Evolutionary conservation across 2,329 filamentous ascomycete species (phyloP).

Genomic region (Hypoxylon sp.): DNA sequence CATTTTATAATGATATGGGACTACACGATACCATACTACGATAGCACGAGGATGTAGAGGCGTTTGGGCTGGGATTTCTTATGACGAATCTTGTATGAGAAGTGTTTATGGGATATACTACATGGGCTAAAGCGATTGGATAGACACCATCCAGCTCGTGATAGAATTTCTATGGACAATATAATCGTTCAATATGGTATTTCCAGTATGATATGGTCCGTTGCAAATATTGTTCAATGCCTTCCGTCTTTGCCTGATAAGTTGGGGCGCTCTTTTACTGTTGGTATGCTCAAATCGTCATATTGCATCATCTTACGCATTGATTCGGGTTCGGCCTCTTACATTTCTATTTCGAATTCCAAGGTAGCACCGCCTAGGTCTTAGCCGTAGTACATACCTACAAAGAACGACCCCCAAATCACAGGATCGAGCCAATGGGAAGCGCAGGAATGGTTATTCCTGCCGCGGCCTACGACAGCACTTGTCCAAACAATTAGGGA

Average conservation of each 20-base stretch:
- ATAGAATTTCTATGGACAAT: background rate
- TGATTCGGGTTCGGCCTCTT: background rate
- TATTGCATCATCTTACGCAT: constrained; percentile 3
- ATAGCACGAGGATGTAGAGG: constrained; percentile 14
- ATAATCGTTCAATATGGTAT: background rate
- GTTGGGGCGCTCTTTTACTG: background rate
- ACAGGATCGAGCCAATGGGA: constrained; percentile 43
- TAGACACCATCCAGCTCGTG: background rate
- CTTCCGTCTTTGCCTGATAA: background rate
- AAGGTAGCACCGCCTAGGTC: constrained; percentile 9
- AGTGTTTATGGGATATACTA: constrained; percentile 5
- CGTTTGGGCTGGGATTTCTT: constrained; percentile 12
- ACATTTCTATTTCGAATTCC: constrained; percentile 10
- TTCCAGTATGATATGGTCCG: background rate
- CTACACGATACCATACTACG: constrained; percentile 22
- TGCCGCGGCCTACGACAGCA: constrained; percentile 20
- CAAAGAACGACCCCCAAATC: constrained; percentile 23
- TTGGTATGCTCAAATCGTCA: background rate
- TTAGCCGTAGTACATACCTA: constrained; percentile 8
- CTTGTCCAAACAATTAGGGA: constrained; percentile 29
- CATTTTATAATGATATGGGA: constrained; percentile 30
- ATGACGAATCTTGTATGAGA: constrained; percentile 1
- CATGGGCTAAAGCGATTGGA: background rate
- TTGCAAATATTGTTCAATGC: background rate
- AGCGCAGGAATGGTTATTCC: constrained; percentile 23